These are phyloP conservation scores for Russula dissimulans DNA, from an alignment of 768 basidiomycete species.

Conservation along the genomic window DNA sequence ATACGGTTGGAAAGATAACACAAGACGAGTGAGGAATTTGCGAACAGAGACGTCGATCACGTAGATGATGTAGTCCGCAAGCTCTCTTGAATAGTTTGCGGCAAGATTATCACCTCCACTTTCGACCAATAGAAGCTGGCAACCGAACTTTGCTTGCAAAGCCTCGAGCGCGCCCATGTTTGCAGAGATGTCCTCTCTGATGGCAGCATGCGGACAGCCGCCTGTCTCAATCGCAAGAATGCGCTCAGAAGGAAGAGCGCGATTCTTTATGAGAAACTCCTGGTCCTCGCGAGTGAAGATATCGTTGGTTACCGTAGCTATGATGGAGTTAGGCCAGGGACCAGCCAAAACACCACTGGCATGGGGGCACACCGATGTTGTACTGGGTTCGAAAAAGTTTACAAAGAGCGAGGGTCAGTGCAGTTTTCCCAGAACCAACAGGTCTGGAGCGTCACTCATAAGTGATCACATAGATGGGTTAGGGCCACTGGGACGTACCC, in stretches of 20 bases:
- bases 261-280: conserved; percentile 91
- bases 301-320: conserved; percentile 97
- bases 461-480: not conserved
- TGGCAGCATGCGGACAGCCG: conserved; percentile 96
- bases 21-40: not conserved
- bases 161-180: conserved; percentile 95
- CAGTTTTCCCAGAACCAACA: conserved; percentile 98
- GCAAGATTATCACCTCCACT: conserved; percentile 96
- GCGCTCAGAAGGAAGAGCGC: conserved; percentile 72
- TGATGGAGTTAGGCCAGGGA: conserved; percentile 11
- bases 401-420: conserved; percentile 85
- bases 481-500: conserved; percentile 48
- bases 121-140: conserved; percentile 90
- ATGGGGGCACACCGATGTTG: conserved; percentile 67
- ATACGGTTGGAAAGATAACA: not conserved
- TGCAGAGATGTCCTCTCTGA: conserved; percentile 95
- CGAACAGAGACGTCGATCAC: conserved; percentile 78
- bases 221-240: conserved; percentile 97
- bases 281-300: conserved; percentile 98
- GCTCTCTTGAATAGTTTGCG: conserved; percentile 91
- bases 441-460: conserved; percentile 44
- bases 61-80: conserved; percentile 97
- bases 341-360: not conserved
- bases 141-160: conserved; percentile 82
- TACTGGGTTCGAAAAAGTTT: conserved; percentile 67